Percentiles rank a stretch among this genome's conserved stretches.
phyloP scores from a whole-genome alignment of 257 asterid species.

The Leptodermis oblonga region DNA sequence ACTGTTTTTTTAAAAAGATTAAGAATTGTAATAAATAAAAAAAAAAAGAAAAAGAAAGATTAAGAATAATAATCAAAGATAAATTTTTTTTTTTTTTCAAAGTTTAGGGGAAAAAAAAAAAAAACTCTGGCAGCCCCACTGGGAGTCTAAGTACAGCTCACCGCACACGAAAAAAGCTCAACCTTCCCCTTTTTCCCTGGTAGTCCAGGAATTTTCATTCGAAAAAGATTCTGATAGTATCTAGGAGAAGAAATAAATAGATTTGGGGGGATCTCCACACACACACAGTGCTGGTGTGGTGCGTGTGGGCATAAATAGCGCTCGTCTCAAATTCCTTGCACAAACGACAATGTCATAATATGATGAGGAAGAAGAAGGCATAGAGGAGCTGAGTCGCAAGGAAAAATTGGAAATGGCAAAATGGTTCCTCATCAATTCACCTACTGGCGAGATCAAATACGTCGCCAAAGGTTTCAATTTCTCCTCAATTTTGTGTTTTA shows the following conservation, averaged over 20 bases:
- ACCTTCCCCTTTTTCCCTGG: neutral
- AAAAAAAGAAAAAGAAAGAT: no score
- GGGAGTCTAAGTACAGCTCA: neutral
- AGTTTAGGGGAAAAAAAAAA: no score
- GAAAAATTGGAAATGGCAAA: constrained; percentile 87
- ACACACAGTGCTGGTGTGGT: constrained; percentile 10
- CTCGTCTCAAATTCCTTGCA: no score
- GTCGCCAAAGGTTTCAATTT: constrained; percentile 67
- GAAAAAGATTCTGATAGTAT: constrained; percentile 2
- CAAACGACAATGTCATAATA: no score
- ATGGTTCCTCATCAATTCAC: constrained; percentile 97
- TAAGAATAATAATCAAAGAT: no score
- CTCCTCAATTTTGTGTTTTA: no score
- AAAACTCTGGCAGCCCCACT: neutral
- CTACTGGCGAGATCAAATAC: constrained; percentile 92
- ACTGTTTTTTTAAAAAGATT: no score
- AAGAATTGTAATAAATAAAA: no score
- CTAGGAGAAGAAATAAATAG: no score
- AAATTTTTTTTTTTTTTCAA: no score
- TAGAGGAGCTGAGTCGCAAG: constrained; percentile 56
- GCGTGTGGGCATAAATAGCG: no score
- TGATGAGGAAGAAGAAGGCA: constrained; percentile 59
- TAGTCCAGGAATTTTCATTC: neutral
- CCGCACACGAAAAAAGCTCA: neutral
- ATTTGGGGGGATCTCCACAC: constrained; percentile 13